Conservation (phyloP, 2,329 filamentous ascomycete genomes). For the Aschersonia sp. region DNA sequence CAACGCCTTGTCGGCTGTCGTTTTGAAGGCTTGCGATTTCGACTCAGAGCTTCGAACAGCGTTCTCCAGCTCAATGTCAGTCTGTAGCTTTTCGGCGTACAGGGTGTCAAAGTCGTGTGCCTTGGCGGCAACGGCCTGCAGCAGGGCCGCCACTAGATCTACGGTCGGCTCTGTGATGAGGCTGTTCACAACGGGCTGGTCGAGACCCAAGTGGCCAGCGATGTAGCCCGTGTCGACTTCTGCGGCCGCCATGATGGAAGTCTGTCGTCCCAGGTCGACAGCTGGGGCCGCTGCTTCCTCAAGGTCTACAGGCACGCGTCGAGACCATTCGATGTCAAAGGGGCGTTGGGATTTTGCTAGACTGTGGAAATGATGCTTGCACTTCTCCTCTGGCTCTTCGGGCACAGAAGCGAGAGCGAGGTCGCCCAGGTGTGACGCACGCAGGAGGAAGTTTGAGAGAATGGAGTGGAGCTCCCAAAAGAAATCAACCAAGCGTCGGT, state of each 20-base stretch:
- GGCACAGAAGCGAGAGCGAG: too few species aligned
- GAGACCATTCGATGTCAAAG: not conserved
- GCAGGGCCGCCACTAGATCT: conserved; percentile 62
- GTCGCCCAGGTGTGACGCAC: too few species aligned
- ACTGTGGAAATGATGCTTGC: too few species aligned
- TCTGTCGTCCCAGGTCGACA: conserved; percentile 3
- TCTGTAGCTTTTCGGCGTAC: conserved; percentile 73
- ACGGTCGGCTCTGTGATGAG: conserved; percentile 55
- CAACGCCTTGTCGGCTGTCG: conserved; percentile 66
- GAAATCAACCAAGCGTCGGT: too few species aligned
- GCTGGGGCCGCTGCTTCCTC: conserved; percentile 3
- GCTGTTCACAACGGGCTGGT: conserved; percentile 46
- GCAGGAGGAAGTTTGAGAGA: too few species aligned
- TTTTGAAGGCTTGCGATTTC: conserved; percentile 68
- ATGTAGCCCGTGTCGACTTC: conserved; percentile 57
- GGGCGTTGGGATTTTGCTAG: not conserved
- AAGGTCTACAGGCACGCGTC: conserved; percentile 3
- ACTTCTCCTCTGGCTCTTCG: too few species aligned
- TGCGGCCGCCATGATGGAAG: conserved; percentile 23
- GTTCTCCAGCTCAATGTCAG: conserved; percentile 88
- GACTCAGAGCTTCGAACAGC: conserved; percentile 72
- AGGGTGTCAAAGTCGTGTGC: conserved; percentile 71
- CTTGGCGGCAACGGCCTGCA: conserved; percentile 62
- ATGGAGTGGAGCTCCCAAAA: too few species aligned
- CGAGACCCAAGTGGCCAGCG: conserved; percentile 55